Evolutionary conservation across 2,329 filamentous ascomycete genomes (phyloP), one percentile per base, ranked within the genome.

Genomic region (Penicillium sp.): DNA sequence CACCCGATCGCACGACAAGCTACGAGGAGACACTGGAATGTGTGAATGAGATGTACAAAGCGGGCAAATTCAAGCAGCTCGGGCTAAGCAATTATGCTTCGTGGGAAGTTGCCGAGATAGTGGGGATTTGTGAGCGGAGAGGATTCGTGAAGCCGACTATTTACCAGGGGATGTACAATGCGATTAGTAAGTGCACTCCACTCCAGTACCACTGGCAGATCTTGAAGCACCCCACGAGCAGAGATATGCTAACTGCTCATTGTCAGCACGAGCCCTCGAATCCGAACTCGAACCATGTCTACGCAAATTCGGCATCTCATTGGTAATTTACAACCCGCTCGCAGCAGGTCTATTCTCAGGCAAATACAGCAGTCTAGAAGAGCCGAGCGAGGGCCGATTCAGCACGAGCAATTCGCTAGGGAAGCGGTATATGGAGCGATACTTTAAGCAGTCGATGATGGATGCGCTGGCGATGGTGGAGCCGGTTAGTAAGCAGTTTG

Each of bases 291-390:
- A 78, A 43, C 72, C 71, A 6, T 74, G 72, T 46, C 64, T 78
- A 13, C 64, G 75, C 3, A 60, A 74, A 24, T 76, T 78, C 50
- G 70, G 68, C 23, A 69, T 78, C 7, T 64, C 69, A 0, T 70
- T 76, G 36, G 74, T 76, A 53, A 65, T 56, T n/a, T 77, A 66
- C 59, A 72, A 73, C 17, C 75, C 75, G 0, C 56, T 80, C 0
- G 77, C 76, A 1, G 77, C 76, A 5, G 77, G 78, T 0, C 71
- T 75, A 36, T 61, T 80, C 4, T 76, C 77, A 0, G 67, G 65
- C 18, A 62, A 71, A 13, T 73, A 75, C 52, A 59, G 63, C 1
- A 60, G 29, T 12, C 20, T 5, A 13, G 21, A 15, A 6, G 24
- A 21, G 6, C 47, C 40, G 2, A 27, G 30, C 1, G 47, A 50